Evolutionary conservation across 345 rosid species (phyloP).

Genomic region (Fremontodendron californicum): DNA sequence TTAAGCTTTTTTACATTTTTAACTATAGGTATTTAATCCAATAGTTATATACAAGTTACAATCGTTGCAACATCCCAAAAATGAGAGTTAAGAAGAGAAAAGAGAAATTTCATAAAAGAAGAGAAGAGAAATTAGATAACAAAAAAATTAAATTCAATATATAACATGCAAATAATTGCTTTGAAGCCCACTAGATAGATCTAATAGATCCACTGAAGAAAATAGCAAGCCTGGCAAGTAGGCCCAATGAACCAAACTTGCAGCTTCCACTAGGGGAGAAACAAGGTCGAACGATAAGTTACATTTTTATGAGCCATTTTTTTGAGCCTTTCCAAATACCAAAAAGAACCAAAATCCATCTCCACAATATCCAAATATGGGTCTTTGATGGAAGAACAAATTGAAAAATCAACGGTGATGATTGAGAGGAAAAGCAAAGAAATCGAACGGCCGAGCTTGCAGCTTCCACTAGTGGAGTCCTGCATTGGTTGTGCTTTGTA

Average conservation of each 20-base stretch:
- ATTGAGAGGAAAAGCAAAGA: constrained; percentile 14
- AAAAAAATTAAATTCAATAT: too few species aligned
- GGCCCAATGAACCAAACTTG: constrained; percentile 10
- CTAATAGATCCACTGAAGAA: neutral
- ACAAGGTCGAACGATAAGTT: constrained; percentile 55
- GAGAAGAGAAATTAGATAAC: neutral
- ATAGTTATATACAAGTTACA: neutral
- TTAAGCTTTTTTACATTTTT: neutral
- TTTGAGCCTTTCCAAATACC: constrained; percentile 40
- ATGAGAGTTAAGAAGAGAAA: too few species aligned
- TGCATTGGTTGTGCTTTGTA: constrained; percentile 71
- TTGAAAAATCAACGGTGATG: constrained; percentile 7
- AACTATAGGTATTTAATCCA: neutral
- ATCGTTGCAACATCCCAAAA: neutral
- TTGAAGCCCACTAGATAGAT: neutral
- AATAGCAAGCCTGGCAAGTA: neutral
- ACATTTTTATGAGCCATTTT: constrained; percentile 68
- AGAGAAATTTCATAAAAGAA: too few species aligned
- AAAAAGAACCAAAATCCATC: constrained; percentile 5
- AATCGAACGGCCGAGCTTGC: constrained; percentile 30
- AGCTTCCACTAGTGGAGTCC: constrained; percentile 76
- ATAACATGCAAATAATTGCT: neutral
- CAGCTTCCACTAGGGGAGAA: constrained; percentile 28
- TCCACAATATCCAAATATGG: neutral
- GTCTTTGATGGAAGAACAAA: neutral